A percentile compares a stretch with the other conserved stretches of the same genome.
Conservation (phyloP, 352 stramenopile genomes). For the Albugo candida region DNA sequence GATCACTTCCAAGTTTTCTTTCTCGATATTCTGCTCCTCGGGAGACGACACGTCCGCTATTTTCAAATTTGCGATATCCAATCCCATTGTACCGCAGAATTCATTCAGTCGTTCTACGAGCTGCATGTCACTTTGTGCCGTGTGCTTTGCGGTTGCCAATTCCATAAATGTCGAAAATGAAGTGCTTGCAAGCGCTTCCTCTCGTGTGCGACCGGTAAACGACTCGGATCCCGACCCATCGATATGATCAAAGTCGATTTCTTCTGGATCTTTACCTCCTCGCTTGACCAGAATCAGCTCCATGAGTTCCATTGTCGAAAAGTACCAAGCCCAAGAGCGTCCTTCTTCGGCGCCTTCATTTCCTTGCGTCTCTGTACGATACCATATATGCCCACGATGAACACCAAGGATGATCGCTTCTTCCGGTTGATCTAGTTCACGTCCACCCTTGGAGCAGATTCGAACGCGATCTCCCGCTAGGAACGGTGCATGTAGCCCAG, state of each 20-base stretch:
- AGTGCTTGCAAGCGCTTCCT: conserved; percentile 24
- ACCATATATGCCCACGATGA: conserved; percentile 88
- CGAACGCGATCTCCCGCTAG: conserved; percentile 87
- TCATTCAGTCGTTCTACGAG: conserved; percentile 71
- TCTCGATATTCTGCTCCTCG: conserved; percentile 7
- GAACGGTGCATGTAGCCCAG: conserved; percentile 78
- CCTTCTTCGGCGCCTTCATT: conserved; percentile 88
- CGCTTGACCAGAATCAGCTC: conserved; percentile 64
- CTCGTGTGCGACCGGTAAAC: conserved; percentile 22
- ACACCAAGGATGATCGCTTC: conserved; percentile 89
- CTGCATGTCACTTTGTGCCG: conserved; percentile 53
- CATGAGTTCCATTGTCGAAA: conserved; percentile 81
- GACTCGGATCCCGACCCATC: conserved; percentile 32
- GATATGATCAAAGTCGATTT: conserved; percentile 60
- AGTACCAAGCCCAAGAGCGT: conserved; percentile 90
- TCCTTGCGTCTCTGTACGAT: conserved; percentile 89
- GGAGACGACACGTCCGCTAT: conserved; percentile 40
- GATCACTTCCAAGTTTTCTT: conserved; percentile 1
- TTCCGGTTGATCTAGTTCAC: conserved; percentile 91
- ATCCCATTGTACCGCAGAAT: conserved; percentile 50
- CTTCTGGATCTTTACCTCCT: conserved; percentile 69
- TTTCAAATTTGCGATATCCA: conserved; percentile 65
- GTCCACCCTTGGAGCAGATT: conserved; percentile 85
- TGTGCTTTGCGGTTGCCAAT: conserved; percentile 39
- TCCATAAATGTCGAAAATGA: conserved; percentile 39